Base-by-base conservation (phyloP, 2,329 filamentous ascomycete species). In the Hymenoscyphus scutula region DNA sequence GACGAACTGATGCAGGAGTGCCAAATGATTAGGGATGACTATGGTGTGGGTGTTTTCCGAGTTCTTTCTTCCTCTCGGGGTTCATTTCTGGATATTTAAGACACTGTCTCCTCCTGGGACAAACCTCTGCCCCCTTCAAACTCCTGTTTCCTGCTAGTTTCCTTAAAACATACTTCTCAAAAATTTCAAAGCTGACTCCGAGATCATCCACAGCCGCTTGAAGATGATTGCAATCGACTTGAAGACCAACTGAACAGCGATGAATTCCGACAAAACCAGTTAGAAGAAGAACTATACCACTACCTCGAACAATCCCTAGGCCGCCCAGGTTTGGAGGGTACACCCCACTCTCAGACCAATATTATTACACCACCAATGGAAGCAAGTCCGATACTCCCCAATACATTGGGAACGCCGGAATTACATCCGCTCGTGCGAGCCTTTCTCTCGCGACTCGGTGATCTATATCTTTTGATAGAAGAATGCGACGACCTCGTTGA, bases 381-480 rank as follows among this genome's bases (percentile, higher is more conserved):
- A 13, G 3, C 11, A 11, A 15, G 8, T 29, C 45, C 58, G 45
- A 55, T 10, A 27, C 19, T 29, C 5, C 13, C 17, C 11, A 55
- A 61, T 7, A 3, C n/a, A 45, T 8, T 58, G 30, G 37, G 64
- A 30, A n/a, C 56, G 25, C 37, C 61, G 19, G 38, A 64, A 10
- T 63, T 64, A 38, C 68, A 71, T 56, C 70, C 70, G 5, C 34
- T 65, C 3, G 65, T 70, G 0, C 41, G 56, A 0, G 19, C 55
- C 19, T 69, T 62, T 53, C 54, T 67, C 1, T 66, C 60, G 0
- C 65, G 66, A 23, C 45, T 63, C 23, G 69, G 66, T 3, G 55
- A 66, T 32, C 41, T 69, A 6, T 64, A 72, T 10, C 64, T 64
- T 11, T 55, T 67, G 2, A 53, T 54, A 11, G 70, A 72, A 51